phyloP scores from a whole-genome alignment of 225 moss, liverwort and hornwort genomes.

The Takakia lepidozioides region DNA sequence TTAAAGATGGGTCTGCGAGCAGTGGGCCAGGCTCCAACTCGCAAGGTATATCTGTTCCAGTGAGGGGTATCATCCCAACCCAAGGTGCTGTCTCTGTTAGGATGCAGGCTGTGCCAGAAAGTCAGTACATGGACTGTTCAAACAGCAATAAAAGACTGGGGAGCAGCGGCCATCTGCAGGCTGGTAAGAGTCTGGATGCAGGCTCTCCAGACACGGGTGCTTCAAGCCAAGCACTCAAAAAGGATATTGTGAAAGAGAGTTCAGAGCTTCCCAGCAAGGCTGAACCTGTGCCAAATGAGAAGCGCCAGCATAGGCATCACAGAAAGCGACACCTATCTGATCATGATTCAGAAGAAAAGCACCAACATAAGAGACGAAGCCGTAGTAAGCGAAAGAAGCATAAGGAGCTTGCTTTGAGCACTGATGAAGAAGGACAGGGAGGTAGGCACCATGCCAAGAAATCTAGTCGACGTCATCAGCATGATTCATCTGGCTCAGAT shows the following conservation, averaged over 20 bases:
- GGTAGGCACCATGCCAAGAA: constrained; percentile 12
- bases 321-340: too few species aligned
- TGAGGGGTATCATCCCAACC: constrained; percentile 2
- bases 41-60: constrained; percentile 10
- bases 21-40: constrained; percentile 13
- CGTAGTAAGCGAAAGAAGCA: constrained; percentile 24
- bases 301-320: constrained; percentile 5
- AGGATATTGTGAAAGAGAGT: constrained; percentile 8
- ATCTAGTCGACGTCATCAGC: constrained; percentile 10
- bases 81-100: not conserved
- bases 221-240: not conserved
- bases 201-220: too few species aligned
- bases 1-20: constrained; percentile 23
- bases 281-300: not conserved
- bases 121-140: not conserved
- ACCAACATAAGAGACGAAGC: constrained; percentile 15
- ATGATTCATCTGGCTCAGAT: not conserved
- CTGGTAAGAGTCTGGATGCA: too few species aligned
- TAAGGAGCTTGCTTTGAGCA: constrained; percentile 10
- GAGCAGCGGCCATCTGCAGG: too few species aligned
- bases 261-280: constrained; percentile 5
- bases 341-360: constrained; percentile 11
- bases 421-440: constrained; percentile 6
- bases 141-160: too few species aligned
- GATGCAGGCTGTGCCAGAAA: not conserved